Evolutionary conservation across 2,329 filamentous ascomycete genomes (phyloP).

Genomic region (Arthrinium phaeospermum): DNA sequence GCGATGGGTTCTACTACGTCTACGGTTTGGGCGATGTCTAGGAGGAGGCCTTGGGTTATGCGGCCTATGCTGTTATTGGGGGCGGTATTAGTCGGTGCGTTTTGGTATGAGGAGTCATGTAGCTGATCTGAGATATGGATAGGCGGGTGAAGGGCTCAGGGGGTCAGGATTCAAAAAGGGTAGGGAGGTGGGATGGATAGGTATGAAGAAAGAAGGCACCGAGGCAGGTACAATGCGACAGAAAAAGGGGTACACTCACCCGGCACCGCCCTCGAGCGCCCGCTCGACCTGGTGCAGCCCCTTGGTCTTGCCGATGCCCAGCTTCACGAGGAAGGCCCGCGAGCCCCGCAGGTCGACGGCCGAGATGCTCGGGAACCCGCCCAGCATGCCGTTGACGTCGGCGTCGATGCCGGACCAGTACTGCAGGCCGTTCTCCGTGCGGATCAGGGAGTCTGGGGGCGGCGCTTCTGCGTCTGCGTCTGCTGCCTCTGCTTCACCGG

Average conservation of each 20-base stretch:
- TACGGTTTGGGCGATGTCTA: slow-evolving; percentile 70
- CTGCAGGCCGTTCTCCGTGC: slow-evolving; percentile 40
- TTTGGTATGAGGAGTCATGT: neutral
- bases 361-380: slow-evolving; percentile 69
- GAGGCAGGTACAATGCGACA: neutral
- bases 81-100: neutral
- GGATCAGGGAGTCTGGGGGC: slow-evolving; percentile 32
- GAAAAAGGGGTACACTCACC: slow-evolving; percentile 38
- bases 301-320: slow-evolving; percentile 53
- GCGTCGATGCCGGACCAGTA: slow-evolving; percentile 56
- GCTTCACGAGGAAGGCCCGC: slow-evolving; percentile 72
- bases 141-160: neutral
- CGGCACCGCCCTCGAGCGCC: slow-evolving; percentile 48
- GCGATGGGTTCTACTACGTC: slow-evolving; percentile 86
- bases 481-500: neutral
- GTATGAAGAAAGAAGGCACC: neutral
- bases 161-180: neutral
- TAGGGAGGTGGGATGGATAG: neutral
- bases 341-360: slow-evolving; percentile 75
- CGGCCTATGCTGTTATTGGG: slow-evolving; percentile 71
- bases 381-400: slow-evolving; percentile 76
- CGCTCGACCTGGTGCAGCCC: slow-evolving; percentile 36
- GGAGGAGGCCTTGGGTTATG: slow-evolving; percentile 77
- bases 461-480: neutral
- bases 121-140: neutral